Conservation (phyloP, 129 eudicot genomes). For the Escallonia rubra region DNA sequence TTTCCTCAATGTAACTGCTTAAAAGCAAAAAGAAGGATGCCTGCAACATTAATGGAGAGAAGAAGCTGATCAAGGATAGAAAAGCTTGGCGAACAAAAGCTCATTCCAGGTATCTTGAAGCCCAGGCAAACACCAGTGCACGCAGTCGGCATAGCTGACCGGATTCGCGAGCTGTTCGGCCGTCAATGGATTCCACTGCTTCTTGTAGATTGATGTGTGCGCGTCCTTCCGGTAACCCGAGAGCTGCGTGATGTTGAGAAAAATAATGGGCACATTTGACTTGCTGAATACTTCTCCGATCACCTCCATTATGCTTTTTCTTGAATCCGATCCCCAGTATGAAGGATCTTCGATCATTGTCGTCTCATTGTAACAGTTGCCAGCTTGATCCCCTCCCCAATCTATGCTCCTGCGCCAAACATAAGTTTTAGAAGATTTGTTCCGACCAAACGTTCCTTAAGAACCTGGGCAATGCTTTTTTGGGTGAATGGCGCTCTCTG, state of each 20-base stretch:
- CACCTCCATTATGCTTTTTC: constrained; percentile 66
- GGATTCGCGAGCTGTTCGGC: constrained; percentile 70
- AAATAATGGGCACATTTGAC: constrained; percentile 56
- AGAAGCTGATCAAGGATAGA: constrained; percentile 39
- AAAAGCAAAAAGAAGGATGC: no score
- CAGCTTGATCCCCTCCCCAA: constrained; percentile 75
- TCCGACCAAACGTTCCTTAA: no score
- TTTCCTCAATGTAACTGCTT: no score
- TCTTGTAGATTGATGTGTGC: constrained; percentile 75
- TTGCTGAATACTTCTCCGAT: constrained; percentile 46
- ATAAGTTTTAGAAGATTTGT: neutral
- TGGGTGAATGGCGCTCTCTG: no score
- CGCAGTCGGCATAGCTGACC: constrained; percentile 65
- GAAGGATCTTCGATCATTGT: constrained; percentile 61
- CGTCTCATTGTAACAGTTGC: constrained; percentile 80
- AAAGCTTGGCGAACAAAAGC: constrained; percentile 67
- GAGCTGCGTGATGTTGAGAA: constrained; percentile 80
- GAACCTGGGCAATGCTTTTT: no score
- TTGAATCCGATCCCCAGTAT: constrained; percentile 75
- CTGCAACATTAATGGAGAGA: no score
- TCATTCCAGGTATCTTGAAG: constrained; percentile 85
- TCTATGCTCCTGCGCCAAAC: constrained; percentile 47
- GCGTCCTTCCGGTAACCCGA: constrained; percentile 75
- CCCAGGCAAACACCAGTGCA: constrained; percentile 86
- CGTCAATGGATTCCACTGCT: constrained; percentile 73